Evolutionary conservation across 148 eudicot species (phyloP), one percentile per base, ranked within the genome.

Genomic region (Cornus florida): DNA sequence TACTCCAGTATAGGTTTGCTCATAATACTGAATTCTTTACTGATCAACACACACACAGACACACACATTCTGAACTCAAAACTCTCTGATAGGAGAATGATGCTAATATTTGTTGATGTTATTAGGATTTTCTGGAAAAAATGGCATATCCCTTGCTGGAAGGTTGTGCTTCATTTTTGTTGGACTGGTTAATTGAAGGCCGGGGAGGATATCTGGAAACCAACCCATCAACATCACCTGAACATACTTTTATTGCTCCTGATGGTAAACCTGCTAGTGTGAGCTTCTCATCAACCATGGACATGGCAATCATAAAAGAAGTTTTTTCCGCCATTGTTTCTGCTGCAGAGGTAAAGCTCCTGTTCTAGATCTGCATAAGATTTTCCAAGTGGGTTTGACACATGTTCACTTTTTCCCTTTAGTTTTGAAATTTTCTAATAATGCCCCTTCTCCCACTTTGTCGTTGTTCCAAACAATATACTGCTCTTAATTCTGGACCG

Each of bases 251-350:
- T 82, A 84, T 74, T 66, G 86, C 97, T 72, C 92, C 92, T 24
- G 90, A 89, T 87, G 92, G 98, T 46, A 84, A 94, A 86, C 87
- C 86, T 43, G 95, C 98, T 6, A 90, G 93, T 78, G 93, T 94
- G 72, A 94, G 97, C 84, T 90, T 92, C 84, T 94, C 98, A 23
- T 76, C 98, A 33, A 91, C 98, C 74, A 94, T 92, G 98, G 98
- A 94, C 80, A 83, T 94, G 72, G 83, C 92, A 56, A 91, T 94
- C 69, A 92, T 93, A 20, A 87, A 79, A 83, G 98, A 94, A 72
- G 87, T 94, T 41, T 91, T 94, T 73, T 57, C 88, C 16, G 82
- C 77, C 24, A 70, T 94, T 60, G 77, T 92, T 72, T 86, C 89
- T 86, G 97, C 97, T 68, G 88, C 95, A 56, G 88, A 90, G 84